phyloP scores from a whole-genome alignment of 805 yeast species.

The Debaryomyces tyrocola region DNA sequence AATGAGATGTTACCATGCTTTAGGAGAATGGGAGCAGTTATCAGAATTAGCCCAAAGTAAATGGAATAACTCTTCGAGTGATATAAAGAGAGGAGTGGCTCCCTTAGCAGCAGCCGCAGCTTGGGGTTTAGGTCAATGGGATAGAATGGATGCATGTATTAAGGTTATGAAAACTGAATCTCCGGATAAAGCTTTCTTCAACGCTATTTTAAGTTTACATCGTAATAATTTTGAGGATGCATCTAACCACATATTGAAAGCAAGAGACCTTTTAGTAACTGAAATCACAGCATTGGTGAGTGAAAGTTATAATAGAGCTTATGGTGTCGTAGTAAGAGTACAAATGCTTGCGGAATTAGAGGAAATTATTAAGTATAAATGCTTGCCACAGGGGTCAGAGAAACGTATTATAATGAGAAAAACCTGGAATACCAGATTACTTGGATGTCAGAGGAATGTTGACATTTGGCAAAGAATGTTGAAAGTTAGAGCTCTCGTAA shows the following conservation, averaged over 20 bases:
- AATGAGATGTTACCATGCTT: slow-evolving; percentile 95
- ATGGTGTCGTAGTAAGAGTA: slow-evolving; percentile 92
- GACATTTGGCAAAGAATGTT: slow-evolving; percentile 99
- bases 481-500: slow-evolving; percentile 88
- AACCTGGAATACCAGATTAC: slow-evolving; percentile 90
- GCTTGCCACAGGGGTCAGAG: slow-evolving; percentile 79
- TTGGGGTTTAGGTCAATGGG: slow-evolving; percentile 98
- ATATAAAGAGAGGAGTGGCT: slow-evolving; percentile 79
- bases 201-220: slow-evolving; percentile 84
- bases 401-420: slow-evolving; percentile 75
- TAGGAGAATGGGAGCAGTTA: slow-evolving; percentile 98
- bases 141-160: slow-evolving; percentile 87
- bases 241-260: slow-evolving; percentile 70
- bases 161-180: slow-evolving; percentile 87
- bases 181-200: slow-evolving; percentile 93
- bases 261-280: slow-evolving; percentile 86
- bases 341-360: slow-evolving; percentile 97
- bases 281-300: slow-evolving; percentile 93
- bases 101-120: slow-evolving; percentile 99
- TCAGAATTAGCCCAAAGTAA: slow-evolving; percentile 81
- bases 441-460: slow-evolving; percentile 95
- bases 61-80: slow-evolving; percentile 76
- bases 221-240: slow-evolving; percentile 85
- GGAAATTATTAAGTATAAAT: slow-evolving; percentile 88
- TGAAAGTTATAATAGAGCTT: slow-evolving; percentile 95